Evolutionary conservation across 2,329 filamentous ascomycete genomes (phyloP).

Genomic region (Neoascochyta sp.): DNA sequence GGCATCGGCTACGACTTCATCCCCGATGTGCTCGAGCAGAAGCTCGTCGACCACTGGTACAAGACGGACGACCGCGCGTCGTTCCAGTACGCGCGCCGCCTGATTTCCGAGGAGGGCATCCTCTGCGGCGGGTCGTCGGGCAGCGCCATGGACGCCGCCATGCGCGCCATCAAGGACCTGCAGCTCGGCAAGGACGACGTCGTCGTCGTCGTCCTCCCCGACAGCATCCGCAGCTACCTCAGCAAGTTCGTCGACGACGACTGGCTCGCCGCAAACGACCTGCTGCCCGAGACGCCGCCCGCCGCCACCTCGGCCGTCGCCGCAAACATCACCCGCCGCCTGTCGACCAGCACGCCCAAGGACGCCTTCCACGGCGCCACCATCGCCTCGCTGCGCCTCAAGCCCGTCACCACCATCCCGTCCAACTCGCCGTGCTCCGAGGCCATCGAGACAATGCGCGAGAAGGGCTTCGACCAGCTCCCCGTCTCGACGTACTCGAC

Average conservation of each 20-base stretch:
- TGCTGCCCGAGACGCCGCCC: slow-evolving; percentile 63
- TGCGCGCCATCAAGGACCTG: slow-evolving; percentile 72
- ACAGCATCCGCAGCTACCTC: slow-evolving; percentile 95
- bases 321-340: slow-evolving; percentile 33
- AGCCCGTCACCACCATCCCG: slow-evolving; percentile 84
- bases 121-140: slow-evolving; percentile 92
- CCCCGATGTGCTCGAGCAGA: slow-evolving; percentile 82
- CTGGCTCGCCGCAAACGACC: slow-evolving; percentile 95
- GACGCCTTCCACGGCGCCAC: slow-evolving; percentile 77
- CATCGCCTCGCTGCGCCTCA: slow-evolving; percentile 78
- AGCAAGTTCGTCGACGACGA: slow-evolving; percentile 99
- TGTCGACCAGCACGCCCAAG: slow-evolving; percentile 43
- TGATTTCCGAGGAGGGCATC: slow-evolving; percentile 92
- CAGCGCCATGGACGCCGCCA: slow-evolving; percentile 79
- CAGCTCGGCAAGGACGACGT: slow-evolving; percentile 78
- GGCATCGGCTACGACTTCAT: slow-evolving; percentile 99
- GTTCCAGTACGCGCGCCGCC: slow-evolving; percentile 80
- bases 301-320: slow-evolving; percentile 20
- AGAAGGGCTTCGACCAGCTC: slow-evolving; percentile 96
- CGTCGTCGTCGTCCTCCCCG: slow-evolving; percentile 85
- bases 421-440: slow-evolving; percentile 70
- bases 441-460: slow-evolving; percentile 96
- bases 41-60: slow-evolving; percentile 88
- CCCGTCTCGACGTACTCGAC: slow-evolving; percentile 65
- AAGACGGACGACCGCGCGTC: slow-evolving; percentile 94